phyloP scores from a whole-genome alignment of 1,139 yeast species.

The Hyphopichia wangnamkhiaoensis region DNA sequence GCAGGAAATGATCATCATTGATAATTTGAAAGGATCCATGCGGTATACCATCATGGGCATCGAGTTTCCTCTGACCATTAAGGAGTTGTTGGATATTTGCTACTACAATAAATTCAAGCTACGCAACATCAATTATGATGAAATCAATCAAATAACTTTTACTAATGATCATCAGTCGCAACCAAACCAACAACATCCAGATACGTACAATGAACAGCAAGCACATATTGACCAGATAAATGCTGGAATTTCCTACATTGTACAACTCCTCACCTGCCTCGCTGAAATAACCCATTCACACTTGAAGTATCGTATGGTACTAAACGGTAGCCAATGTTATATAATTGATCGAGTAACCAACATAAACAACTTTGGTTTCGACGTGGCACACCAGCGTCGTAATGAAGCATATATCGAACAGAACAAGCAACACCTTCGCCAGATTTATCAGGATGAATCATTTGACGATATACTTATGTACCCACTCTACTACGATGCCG shows the following conservation, averaged over 20 bases:
- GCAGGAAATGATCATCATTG: slow-evolving; percentile 30
- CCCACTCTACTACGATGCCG: slow-evolving; percentile 32
- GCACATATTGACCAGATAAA: slow-evolving; percentile 27
- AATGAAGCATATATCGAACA: neutral
- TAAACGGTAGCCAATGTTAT: slow-evolving; percentile 22
- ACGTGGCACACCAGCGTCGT: neutral
- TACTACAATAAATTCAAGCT: slow-evolving; percentile 22
- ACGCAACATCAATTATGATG: slow-evolving; percentile 12
- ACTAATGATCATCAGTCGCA: neutral
- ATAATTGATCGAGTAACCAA: slow-evolving; percentile 27
- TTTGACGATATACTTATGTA: slow-evolving; percentile 11
- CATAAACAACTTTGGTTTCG: neutral
- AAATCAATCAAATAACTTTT: neutral
- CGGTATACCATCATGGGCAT: slow-evolving; percentile 36
- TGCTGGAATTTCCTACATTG: slow-evolving; percentile 33
- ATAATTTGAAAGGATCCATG: slow-evolving; percentile 21
- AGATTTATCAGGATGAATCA: neutral
- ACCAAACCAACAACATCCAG: slow-evolving; percentile 3
- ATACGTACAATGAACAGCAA: slow-evolving; percentile 6
- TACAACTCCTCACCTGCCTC: slow-evolving; percentile 25
- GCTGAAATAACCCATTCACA: slow-evolving; percentile 27
- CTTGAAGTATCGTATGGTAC: slow-evolving; percentile 30
- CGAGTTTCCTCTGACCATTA: slow-evolving; percentile 37
- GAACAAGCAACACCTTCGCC: neutral
- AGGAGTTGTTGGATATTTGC: slow-evolving; percentile 31